Percentiles rank a stretch among this genome's conserved stretches.
phyloP scores from a whole-genome alignment of 768 basidiomycete species.

The Suillus brevipes region DNA sequence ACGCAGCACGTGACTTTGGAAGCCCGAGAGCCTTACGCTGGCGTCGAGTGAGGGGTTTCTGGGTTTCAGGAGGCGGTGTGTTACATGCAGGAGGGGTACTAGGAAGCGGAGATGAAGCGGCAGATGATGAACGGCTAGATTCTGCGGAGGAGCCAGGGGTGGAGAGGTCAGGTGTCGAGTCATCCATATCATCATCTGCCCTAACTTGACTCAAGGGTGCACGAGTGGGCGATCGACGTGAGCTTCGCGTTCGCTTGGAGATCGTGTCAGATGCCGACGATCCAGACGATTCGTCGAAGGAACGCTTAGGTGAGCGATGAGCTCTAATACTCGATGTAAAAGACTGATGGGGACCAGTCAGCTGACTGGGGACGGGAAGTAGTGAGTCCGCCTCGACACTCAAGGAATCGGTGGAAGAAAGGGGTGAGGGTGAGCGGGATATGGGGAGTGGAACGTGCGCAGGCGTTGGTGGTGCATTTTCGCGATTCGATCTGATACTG shows the following conservation, averaged over 20 bases:
- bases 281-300: slow-evolving; percentile 57
- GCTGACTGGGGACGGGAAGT: slow-evolving; percentile 26
- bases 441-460: slow-evolving; percentile 38
- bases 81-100: slow-evolving; percentile 27
- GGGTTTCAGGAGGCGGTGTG: slow-evolving; percentile 30
- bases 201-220: slow-evolving; percentile 20
- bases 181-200: slow-evolving; percentile 31
- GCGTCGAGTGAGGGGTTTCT: slow-evolving; percentile 57
- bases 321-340: slow-evolving; percentile 30
- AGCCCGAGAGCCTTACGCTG: slow-evolving; percentile 70
- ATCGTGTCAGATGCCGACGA: slow-evolving; percentile 37
- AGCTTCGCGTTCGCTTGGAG: slow-evolving; percentile 37
- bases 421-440: slow-evolving; percentile 40
- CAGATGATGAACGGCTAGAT: slow-evolving; percentile 33
- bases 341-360: slow-evolving; percentile 12
- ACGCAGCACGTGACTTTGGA: slow-evolving; percentile 50
- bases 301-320: slow-evolving; percentile 56
- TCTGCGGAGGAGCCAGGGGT: slow-evolving; percentile 32
- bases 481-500: slow-evolving; percentile 22
- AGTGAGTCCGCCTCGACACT: slow-evolving; percentile 29
- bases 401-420: slow-evolving; percentile 26
- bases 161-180: slow-evolving; percentile 45
- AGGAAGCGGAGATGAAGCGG: slow-evolving; percentile 38
- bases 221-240: slow-evolving; percentile 23
- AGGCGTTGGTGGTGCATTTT: slow-evolving; percentile 27